Conservation (phyloP, 1,284 basidiomycete species). For the Rhizoctonia solani region DNA sequence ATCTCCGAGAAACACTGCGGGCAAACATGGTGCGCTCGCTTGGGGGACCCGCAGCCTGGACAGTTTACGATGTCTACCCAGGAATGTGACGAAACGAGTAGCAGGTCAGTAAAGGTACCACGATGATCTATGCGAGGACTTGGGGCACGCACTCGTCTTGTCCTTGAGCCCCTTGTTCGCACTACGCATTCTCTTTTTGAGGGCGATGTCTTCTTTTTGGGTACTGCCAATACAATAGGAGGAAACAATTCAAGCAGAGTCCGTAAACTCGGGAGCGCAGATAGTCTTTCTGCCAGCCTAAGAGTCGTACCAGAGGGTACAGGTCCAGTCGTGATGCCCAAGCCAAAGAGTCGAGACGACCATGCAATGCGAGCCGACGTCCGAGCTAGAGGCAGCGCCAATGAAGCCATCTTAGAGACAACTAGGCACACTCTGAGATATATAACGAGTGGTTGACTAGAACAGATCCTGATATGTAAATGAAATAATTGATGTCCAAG, state of each 20-base stretch:
- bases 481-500: no score
- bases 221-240: slow-evolving; percentile 87
- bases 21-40: slow-evolving; percentile 90
- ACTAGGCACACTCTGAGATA: no score
- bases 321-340: slow-evolving; percentile 1
- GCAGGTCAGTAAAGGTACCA: not conserved
- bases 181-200: slow-evolving; percentile 91
- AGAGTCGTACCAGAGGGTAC: not conserved
- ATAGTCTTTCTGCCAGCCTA: not conserved
- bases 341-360: no score
- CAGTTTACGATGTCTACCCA: slow-evolving; percentile 84
- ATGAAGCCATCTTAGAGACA: slow-evolving; percentile 48
- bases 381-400: slow-evolving; percentile 48
- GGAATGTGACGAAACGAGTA: not conserved
- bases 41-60: slow-evolving; percentile 86
- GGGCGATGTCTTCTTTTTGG: slow-evolving; percentile 93
- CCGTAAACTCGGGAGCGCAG: slow-evolving; percentile 41
- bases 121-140: no score
- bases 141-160: slow-evolving; percentile 78
- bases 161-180: slow-evolving; percentile 96
- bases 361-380: slow-evolving; percentile 16
- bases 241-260: slow-evolving; percentile 83
- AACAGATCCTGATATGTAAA: no score
- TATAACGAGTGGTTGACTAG: no score
- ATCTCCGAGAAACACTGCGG: slow-evolving; percentile 81